Evolutionary conservation across 495 filamentous ascomycete genomes (phyloP), one percentile per base, ranked within the genome.

Genomic region (Pyronema domesticum): DNA sequence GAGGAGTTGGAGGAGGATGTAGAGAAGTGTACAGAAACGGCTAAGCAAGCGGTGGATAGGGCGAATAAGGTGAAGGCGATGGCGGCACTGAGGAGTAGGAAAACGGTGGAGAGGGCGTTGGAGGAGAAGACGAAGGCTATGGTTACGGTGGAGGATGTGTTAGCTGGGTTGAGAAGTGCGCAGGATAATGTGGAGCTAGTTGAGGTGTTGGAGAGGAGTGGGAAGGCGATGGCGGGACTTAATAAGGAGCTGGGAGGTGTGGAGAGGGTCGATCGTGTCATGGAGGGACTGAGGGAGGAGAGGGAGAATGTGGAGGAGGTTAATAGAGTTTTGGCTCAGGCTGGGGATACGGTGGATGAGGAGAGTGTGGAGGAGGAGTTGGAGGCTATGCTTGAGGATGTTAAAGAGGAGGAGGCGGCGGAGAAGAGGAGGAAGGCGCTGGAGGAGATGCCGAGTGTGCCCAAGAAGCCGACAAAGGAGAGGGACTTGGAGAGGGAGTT

Each of bases 331-430:
- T 36, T 60, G 23, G 78, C 78, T 19, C 83, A 88, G 60, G 70
- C 65, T 33, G 71, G 69, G 0, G 65, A 62, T 6, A 63, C 59
- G 3, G 73, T 88, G 51, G 88, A 94, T 63, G 91, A 95, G 65
- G 45, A 62, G 14, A 89, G 91, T 67, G 79, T 95, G 51, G 89
- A 95, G 54, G 86, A 88, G 42, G 91, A 95, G 72, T 73, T 95
- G 30, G 80, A 84, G 60, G 80, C 74, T 8, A 63, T 98, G 70
- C 78, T 93, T 68, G 72, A 65, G 37, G 78, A 77, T 58, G 80
- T 68, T 66, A 48, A 81, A 58, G 73, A 74, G 60, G 67, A 68
- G 44, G 73, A 76, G 57, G 11, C 66, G 19, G 57, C 54, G 51
- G 33, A 60, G 23, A 36, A 39, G 14, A 46, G 57, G 44, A 58